Base-by-base conservation (phyloP, 306 rosid genomes). In the Quercus berberidifolia region DNA sequence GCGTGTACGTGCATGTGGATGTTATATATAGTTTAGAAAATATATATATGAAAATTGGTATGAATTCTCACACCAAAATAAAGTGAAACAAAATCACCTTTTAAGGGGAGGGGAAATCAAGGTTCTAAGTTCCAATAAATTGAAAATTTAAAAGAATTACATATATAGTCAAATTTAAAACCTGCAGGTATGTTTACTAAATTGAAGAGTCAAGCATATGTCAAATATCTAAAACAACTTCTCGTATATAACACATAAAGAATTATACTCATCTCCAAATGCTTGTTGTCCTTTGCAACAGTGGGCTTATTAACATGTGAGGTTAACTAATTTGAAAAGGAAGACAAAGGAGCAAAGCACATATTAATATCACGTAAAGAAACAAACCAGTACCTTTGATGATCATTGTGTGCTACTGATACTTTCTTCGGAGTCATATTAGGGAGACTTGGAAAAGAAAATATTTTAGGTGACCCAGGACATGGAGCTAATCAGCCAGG, bases 391-490 rank as follows among this genome's bases (percentile, higher is more conserved):
- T 91, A 95, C 99, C 99, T 96, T 96, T 17, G 99, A 92, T 11
- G 98, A 89, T 70, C 99, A 76, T 96, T 96, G 83, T 90, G 99
- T 38, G 91, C 74, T 19, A 98, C 93, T 72, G 99, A 96, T 26
- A 96, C 98, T 83, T 96, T 96, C 87, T 96, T 96, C 4, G 99
- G 99, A 6, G 99, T 91, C 99, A 96, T 96, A 82, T 96, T 98
- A 19, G 98, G 98, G 74, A 96, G 96, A 82, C 88, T 91, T 56
- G 97, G 98, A 79, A 96, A 96, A 74, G 93, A 81, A 31, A 98
- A 90, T 79, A 91, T 86, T 82, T 93, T 91, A n/a, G 99, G 99
- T 64, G 99, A 96, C 56, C 94, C 94, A 5, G 98, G 99, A 79
- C 96, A 90, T 73, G 86, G 94, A 76, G 86, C 98, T 88, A 78